phyloP scores from a whole-genome alignment of 306 rosid species.

The Vachellia collinsii region DNA sequence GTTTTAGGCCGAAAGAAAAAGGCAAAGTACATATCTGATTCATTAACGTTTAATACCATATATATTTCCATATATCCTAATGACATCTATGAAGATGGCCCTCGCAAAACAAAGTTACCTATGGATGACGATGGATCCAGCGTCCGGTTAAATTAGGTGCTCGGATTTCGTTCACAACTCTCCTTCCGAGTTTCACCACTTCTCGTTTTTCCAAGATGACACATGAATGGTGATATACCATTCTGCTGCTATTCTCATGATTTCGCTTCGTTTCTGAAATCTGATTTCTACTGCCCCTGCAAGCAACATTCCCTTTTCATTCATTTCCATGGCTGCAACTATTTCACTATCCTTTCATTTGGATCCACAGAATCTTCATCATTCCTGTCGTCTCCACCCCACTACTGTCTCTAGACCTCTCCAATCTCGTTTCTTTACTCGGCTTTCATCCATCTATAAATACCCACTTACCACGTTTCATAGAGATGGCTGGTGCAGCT shows the following conservation, averaged over 20 bases:
- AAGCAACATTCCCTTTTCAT: neutral
- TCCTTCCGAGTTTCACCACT: neutral
- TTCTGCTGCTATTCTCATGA: neutral
- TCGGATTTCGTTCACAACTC: neutral
- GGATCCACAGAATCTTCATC: slow-evolving; percentile 49
- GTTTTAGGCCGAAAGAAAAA: no score
- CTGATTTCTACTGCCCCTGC: neutral
- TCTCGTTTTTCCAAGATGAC: neutral
- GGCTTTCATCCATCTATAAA: slow-evolving; percentile 32
- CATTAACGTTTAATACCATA: no score
- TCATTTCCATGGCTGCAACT: slow-evolving; percentile 59
- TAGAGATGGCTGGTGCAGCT: slow-evolving; percentile 25
- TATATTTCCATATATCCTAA: no score
- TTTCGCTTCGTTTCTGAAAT: neutral
- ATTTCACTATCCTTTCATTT: slow-evolving; percentile 54
- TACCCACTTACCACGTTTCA: slow-evolving; percentile 39
- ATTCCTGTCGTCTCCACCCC: slow-evolving; percentile 25
- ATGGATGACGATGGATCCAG: neutral
- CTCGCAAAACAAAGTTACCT: neutral
- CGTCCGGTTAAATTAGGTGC: neutral
- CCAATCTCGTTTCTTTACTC: slow-evolving; percentile 36
- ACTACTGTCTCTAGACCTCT: slow-evolving; percentile 31
- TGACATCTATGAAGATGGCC: no score
- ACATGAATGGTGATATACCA: slow-evolving; percentile 17
- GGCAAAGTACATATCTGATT: no score